Evolutionary conservation across 768 basidiomycete genomes (phyloP), one percentile per base, ranked within the genome.

Genomic region (Trametes villosa): DNA sequence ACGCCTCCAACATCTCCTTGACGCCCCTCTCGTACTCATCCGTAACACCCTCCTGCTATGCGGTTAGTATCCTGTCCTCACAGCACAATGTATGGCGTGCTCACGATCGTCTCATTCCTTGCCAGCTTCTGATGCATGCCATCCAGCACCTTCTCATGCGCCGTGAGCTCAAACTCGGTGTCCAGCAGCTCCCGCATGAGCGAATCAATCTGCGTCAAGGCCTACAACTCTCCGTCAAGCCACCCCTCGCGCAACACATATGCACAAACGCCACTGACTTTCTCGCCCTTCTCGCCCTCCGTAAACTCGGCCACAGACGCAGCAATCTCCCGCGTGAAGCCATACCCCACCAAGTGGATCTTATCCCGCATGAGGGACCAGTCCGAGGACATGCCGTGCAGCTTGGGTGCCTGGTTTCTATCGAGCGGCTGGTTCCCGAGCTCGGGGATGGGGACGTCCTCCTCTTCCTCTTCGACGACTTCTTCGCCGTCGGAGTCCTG

Each of bases 171-270:
- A 3, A 80, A 74, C 46, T 84, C 78, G 15, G 89, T 79, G 66
- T 93, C 90, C 24, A 94, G 76, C 3, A 91, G 76, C 45, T 82
- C 78, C 67, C 82, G 86, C 83, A 94, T 89, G 48, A 88, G 77
- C 22, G 47, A 38, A 59, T 96, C 92, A 4, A 94, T 77, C 62
- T 84, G 79, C 20, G 72, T 74, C 24, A 91, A 69, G 33, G 79
- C 77, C 89, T 90, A 58, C 26, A 53, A 51, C 29, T 36, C 8
- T n/a, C 33, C 22, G 50, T 51, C n/a, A 61, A 50, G 18, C 33
- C 42, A 48, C 53, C 8, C 29, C 9, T 34, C 22, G 1, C 8
- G 27, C 7, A 15, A 3, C 22, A 34, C 13, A 3, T 20, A 17
- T 11, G 13, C 22, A 30, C 26, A 20, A 20, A 26, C n/a, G 17